These are phyloP conservation scores for Rhododendron henanense DNA, from an alignment of 148 eudicot genomes.

Conservation along the genomic window DNA sequence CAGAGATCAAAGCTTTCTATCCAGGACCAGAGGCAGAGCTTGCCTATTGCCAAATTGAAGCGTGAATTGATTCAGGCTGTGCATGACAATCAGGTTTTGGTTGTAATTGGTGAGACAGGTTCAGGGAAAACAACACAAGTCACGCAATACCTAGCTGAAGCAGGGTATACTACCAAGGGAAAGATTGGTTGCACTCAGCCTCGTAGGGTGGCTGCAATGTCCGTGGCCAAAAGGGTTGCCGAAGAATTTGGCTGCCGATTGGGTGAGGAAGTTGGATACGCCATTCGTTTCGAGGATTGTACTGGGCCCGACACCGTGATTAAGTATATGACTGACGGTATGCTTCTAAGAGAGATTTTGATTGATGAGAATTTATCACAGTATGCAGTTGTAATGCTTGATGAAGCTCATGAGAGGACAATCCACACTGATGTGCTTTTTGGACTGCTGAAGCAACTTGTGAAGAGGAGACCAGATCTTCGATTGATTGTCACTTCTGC, in stretches of 20 bases:
- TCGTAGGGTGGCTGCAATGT: slow-evolving; percentile 96
- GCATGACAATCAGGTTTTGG: slow-evolving; percentile 84
- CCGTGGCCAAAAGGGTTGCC: slow-evolving; percentile 96
- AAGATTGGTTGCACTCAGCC: slow-evolving; percentile 98
- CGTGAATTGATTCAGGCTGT: slow-evolving; percentile 81
- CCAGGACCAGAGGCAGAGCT: slow-evolving; percentile 91
- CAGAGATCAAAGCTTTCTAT: slow-evolving; percentile 85
- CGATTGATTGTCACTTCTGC: slow-evolving; percentile 93
- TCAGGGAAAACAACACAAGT: slow-evolving; percentile 96
- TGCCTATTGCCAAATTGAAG: slow-evolving; percentile 83
- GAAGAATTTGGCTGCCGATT: slow-evolving; percentile 97
- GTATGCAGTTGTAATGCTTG: slow-evolving; percentile 91
- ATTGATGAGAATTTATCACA: slow-evolving; percentile 72
- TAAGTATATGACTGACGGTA: slow-evolving; percentile 97
- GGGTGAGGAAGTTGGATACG: slow-evolving; percentile 97
- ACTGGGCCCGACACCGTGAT: slow-evolving; percentile 94
- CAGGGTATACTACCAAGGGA: slow-evolving; percentile 86
- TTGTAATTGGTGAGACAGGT: slow-evolving; percentile 94
- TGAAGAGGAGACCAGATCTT: slow-evolving; percentile 74
- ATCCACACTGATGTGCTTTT: slow-evolving; percentile 91
- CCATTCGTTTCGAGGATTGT: slow-evolving; percentile 93
- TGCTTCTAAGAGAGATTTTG: slow-evolving; percentile 83
- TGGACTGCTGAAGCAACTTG: slow-evolving; percentile 69
- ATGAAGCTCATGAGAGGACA: slow-evolving; percentile 98
- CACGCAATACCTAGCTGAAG: slow-evolving; percentile 93